A percentile compares a stretch with the other conserved stretches of the same genome.
phyloP scores from a whole-genome alignment of 116 monocot genomes.

The Phalaenopsis hybrid region DNA sequence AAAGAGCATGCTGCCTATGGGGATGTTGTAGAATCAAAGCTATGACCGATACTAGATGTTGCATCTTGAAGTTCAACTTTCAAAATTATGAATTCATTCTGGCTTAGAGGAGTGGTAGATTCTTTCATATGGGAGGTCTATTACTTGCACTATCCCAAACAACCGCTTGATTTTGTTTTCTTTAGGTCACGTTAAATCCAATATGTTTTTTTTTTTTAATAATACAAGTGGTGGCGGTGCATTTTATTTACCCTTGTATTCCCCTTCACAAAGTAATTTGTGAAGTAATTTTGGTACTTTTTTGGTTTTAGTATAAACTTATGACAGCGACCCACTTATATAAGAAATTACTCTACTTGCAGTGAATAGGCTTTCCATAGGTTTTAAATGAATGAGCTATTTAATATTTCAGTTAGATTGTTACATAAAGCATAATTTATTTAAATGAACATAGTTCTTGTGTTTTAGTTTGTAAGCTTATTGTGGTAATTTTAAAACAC shows the following conservation, averaged over 20 bases:
- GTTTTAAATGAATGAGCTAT: too few relatives aligned
- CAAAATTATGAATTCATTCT: neutral
- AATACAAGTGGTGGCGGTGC: neutral
- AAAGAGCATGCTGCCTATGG: constrained; percentile 95
- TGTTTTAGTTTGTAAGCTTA: neutral
- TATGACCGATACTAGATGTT: constrained; percentile 14
- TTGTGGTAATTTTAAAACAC: neutral
- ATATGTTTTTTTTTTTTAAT: neutral
- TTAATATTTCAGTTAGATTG: neutral
- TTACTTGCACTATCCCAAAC: neutral
- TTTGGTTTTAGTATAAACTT: neutral
- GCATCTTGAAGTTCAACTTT: neutral
- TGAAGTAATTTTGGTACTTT: neutral
- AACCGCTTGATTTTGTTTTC: neutral
- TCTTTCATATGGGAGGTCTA: neutral
- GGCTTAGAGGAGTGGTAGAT: neutral
- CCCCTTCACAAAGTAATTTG: neutral
- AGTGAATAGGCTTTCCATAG: too few relatives aligned
- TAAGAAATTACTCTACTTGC: too few relatives aligned
- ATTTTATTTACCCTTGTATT: neutral
- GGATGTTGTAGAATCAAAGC: constrained; percentile 89
- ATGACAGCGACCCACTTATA: neutral
- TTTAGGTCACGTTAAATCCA: neutral
- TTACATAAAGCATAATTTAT: neutral
- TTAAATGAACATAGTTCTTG: neutral